These are phyloP conservation scores for Dichotomocladium elegans DNA, from an alignment of 371 early-diverging fungal species.

Conservation along the genomic window DNA sequence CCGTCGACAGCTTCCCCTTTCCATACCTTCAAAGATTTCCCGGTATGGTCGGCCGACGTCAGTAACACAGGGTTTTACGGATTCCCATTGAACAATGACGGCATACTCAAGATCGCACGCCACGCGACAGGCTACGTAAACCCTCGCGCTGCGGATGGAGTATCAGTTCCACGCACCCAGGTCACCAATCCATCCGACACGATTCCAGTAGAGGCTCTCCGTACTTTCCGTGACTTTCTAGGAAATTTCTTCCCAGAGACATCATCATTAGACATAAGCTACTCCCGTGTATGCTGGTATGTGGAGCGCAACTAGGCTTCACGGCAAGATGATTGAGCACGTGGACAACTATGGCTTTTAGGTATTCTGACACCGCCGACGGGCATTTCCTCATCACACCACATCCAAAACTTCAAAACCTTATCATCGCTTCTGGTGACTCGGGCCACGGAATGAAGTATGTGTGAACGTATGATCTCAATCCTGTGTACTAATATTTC, in stretches of 20 bases:
- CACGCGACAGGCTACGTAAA: constrained; percentile 12
- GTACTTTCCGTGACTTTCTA: constrained; percentile 13
- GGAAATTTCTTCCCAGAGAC: constrained; percentile 16
- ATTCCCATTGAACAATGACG: constrained; percentile 11
- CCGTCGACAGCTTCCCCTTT: constrained; percentile 11
- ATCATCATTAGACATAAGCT: constrained; percentile 3
- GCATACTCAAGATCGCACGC: constrained; percentile 12
- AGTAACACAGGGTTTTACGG: constrained; percentile 31
- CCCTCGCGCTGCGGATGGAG: constrained; percentile 7
- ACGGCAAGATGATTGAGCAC: no score
- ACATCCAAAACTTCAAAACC: constrained; percentile 29
- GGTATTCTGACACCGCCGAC: constrained; percentile 37
- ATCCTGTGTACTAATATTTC: neutral
- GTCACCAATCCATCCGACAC: constrained; percentile 13
- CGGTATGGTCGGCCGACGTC: constrained; percentile 54
- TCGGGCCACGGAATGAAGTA: constrained; percentile 43
- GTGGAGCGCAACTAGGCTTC: no score
- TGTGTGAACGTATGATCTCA: neutral
- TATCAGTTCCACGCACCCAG: constrained; percentile 23
- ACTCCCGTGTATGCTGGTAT: constrained; percentile 15
- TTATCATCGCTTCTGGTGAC: constrained; percentile 33
- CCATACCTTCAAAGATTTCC: constrained; percentile 18
- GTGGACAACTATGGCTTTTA: no score
- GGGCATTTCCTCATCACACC: constrained; percentile 34
- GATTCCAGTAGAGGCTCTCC: constrained; percentile 18